These are phyloP conservation scores for Saccharomycopsis fibuligera DNA, from an alignment of 805 yeast genomes.

Conservation along the genomic window DNA sequence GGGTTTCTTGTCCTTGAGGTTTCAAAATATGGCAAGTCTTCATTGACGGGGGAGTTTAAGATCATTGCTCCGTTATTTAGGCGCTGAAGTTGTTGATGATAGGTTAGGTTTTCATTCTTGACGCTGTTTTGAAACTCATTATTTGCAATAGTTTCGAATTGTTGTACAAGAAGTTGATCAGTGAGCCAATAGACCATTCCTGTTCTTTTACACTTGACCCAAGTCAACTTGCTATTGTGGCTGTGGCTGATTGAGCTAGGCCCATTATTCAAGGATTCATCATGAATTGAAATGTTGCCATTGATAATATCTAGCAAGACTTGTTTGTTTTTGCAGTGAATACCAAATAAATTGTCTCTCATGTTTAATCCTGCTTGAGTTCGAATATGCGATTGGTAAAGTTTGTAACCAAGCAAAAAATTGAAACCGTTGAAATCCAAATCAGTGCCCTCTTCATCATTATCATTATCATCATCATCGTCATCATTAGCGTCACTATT, in stretches of 20 bases:
- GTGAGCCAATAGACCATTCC: conserved; percentile 72
- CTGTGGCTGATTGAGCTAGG: background rate
- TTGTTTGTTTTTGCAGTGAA: conserved; percentile 75
- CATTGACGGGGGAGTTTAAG: background rate
- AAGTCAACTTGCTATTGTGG: conserved; percentile 36
- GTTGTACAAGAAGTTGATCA: conserved; percentile 37
- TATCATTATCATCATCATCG: background rate
- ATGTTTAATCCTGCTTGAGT: conserved; percentile 52
- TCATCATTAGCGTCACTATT: background rate
- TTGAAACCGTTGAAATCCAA: conserved; percentile 64
- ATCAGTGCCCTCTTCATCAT: conserved; percentile 19
- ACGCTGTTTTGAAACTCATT: conserved; percentile 51
- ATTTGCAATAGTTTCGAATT: conserved; percentile 65
- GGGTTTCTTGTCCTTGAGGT: conserved; percentile 53
- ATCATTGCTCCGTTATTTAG: background rate
- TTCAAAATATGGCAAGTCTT: conserved; percentile 9
- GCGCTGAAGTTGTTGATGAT: background rate
- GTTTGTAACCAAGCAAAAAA: conserved; percentile 63
- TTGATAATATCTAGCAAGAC: conserved; percentile 47
- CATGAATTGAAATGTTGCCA: conserved; percentile 32
- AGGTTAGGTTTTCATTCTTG: no score
- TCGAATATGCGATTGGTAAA: conserved; percentile 50
- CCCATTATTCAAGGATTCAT: background rate
- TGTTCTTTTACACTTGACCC: conserved; percentile 51
- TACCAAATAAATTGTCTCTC: conserved; percentile 85